Base-by-base conservation (phyloP, 371 early-diverging fungal species). In the Actinomucor elegans region DNA sequence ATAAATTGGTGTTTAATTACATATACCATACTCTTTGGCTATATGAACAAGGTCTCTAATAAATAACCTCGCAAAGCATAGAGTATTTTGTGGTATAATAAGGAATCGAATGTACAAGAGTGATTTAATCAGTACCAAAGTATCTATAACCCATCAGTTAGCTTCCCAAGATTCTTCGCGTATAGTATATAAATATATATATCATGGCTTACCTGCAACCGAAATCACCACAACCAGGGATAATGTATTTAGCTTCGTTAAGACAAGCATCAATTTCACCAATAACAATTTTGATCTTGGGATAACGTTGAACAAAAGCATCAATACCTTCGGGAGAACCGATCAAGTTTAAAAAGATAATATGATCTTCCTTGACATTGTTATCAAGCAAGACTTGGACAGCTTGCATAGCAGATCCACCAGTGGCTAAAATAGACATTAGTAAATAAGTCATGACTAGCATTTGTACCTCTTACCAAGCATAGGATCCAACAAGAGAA, bases 171-270 rank as follows among this genome's bases (percentile, higher is more conserved):
- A 31, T 9, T 20, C 27, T 37, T 11, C 28, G 4, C 14, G 5
- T 37, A 23, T 23, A 26, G 12, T 14, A 12, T 31, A 18, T 33
- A 14, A 48, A 31, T 34, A 20, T 14, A n/a, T 48, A 21, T 21
- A 23, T 20, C 14, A 47, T n/a, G n/a, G n/a, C 24, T 52, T 70
- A 75, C 76, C 77, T 68, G 73, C 87, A 87, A 60, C 95, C 95
- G 70, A 94, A 96, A 73, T 96, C 95, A 47, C 97, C 97, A 41
- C 94, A 76, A 23, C 97, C 97, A 28, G 97, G 97, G n/a, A 90
- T 69, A 59, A 96, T 94, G 59, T 89, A 95, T 73, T 90, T 88
- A 40, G 84, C 75, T 5, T 75, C 86, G 59, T 96, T 86, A 27
- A 96, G 72, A n/a, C 89, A 84, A 23, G 69, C 78, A 71, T 96